These are phyloP conservation scores for Dianthus caryophyllus DNA, from an alignment of 148 eudicot species.

Conservation along the genomic window DNA sequence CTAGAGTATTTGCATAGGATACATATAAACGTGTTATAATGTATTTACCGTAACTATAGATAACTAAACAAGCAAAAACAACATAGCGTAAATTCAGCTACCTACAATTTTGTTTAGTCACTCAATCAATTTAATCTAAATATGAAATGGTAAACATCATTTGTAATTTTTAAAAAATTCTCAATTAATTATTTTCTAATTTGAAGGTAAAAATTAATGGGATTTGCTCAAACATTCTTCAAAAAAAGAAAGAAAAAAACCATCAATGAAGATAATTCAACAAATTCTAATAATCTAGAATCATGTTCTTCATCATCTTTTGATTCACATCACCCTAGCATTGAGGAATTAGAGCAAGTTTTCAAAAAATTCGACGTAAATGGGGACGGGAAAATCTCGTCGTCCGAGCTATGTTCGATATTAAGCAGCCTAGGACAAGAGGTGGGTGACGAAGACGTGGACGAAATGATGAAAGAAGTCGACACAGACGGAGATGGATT, in stretches of 20 bases:
- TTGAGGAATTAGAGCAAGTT: slow-evolving; percentile 27
- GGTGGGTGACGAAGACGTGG: slow-evolving; percentile 21
- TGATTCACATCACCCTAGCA: neutral
- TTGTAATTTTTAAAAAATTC: neutral
- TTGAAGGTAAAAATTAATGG: slow-evolving; percentile 7
- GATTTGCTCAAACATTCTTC: slow-evolving; percentile 23
- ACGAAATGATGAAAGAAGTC: slow-evolving; percentile 21
- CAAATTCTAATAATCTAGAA: neutral
- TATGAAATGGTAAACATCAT: neutral
- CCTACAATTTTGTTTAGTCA: neutral
- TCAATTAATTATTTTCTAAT: neutral
- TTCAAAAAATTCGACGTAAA: slow-evolving; percentile 33
- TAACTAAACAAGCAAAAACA: no score
- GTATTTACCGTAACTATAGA: no score
- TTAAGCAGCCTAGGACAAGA: slow-evolving; percentile 28
- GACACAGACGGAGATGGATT: slow-evolving; percentile 33
- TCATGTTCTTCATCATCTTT: slow-evolving; percentile 17
- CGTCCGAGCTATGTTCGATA: slow-evolving; percentile 20
- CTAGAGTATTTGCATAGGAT: no score
- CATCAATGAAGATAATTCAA: neutral
- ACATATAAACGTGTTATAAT: no score
- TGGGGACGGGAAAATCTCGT: slow-evolving; percentile 27
- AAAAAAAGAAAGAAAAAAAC: slow-evolving; percentile 15
- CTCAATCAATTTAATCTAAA: neutral
- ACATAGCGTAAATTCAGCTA: slow-evolving; percentile 1